These are phyloP conservation scores for Mycena sanguinolenta DNA, from an alignment of 768 basidiomycete species.

Conservation along the genomic window DNA sequence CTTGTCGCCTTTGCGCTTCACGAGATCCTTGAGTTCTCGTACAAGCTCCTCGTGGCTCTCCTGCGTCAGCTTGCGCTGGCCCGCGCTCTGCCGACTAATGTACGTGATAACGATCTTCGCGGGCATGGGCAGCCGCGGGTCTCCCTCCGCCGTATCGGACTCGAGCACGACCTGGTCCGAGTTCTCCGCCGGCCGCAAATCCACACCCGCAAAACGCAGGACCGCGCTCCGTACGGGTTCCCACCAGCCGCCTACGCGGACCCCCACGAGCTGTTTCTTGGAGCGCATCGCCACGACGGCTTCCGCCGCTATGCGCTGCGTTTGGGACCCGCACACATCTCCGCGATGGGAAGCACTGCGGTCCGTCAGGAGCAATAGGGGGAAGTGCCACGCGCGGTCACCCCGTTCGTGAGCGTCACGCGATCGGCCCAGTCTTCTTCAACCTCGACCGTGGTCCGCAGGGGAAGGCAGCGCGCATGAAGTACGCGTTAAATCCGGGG, in stretches of 20 bases:
- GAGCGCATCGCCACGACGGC: conserved; percentile 68
- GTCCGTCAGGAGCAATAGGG: conserved; percentile 77
- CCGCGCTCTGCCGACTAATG: conserved; percentile 73
- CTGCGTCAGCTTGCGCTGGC: conserved; percentile 63
- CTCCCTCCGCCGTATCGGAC: conserved; percentile 32
- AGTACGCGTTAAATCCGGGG: conserved; percentile 83
- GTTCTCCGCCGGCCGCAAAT: conserved; percentile 40
- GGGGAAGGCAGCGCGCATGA: conserved; percentile 82
- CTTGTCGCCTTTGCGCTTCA: conserved; percentile 49
- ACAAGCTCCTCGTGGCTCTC: conserved; percentile 72
- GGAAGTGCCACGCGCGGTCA: conserved; percentile 76
- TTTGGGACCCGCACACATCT: conserved; percentile 68
- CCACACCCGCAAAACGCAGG: conserved; percentile 74
- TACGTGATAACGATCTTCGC: conserved; percentile 77
- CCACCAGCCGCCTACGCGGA: conserved; percentile 78
- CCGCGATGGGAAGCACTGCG: conserved; percentile 85
- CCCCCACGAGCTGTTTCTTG: conserved; percentile 49
- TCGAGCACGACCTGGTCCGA: conserved; percentile 26
- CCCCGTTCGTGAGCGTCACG: conserved; percentile 45
- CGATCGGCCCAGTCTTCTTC: conserved; percentile 82
- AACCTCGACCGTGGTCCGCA: conserved; percentile 75
- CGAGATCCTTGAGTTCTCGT: conserved; percentile 63
- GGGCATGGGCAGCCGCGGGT: conserved; percentile 55
- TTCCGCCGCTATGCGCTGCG: conserved; percentile 80
- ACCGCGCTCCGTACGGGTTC: conserved; percentile 76